A percentile compares a stretch with the other conserved stretches of the same genome.
Conservation (phyloP, 2,329 filamentous ascomycete genomes). For the Ilyonectria destructans region DNA sequence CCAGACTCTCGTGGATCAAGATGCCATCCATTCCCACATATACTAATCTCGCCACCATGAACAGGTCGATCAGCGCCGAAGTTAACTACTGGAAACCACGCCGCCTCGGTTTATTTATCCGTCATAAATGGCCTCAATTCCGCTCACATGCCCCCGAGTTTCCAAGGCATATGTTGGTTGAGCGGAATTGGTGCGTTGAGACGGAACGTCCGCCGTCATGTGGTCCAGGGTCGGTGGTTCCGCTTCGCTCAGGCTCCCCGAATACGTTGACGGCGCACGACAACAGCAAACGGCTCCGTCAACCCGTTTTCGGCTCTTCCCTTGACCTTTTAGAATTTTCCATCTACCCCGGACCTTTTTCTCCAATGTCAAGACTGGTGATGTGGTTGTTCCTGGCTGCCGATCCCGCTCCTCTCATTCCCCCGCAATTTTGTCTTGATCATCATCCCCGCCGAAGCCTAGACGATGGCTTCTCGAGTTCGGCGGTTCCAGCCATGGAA, state of each 20-base stretch:
- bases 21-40: not conserved
- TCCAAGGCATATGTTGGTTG: not conserved
- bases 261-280: not conserved
- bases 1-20: not conserved
- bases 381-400: not conserved
- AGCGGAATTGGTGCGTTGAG: slow-evolving; percentile 22
- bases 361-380: not conserved
- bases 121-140: not conserved
- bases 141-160: not conserved
- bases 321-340: not conserved
- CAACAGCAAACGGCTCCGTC: not conserved
- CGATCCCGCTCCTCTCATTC: slow-evolving; percentile 12
- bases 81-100: too few species aligned
- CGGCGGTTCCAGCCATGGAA: slow-evolving; percentile 22
- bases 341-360: not conserved
- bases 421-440: slow-evolving; percentile 13
- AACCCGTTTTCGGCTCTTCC: not conserved
- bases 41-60: too few species aligned
- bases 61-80: not conserved
- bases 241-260: not conserved
- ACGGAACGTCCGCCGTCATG: slow-evolving; percentile 28
- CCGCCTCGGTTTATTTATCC: slow-evolving; percentile 1
- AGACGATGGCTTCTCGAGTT: slow-evolving; percentile 6
- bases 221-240: slow-evolving; percentile 17
- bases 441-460: slow-evolving; percentile 2